These are phyloP conservation scores for Bolboschoenoplectus hybrid DNA, from an alignment of 202 grass and related monocot genomes.

Conservation along the genomic window DNA sequence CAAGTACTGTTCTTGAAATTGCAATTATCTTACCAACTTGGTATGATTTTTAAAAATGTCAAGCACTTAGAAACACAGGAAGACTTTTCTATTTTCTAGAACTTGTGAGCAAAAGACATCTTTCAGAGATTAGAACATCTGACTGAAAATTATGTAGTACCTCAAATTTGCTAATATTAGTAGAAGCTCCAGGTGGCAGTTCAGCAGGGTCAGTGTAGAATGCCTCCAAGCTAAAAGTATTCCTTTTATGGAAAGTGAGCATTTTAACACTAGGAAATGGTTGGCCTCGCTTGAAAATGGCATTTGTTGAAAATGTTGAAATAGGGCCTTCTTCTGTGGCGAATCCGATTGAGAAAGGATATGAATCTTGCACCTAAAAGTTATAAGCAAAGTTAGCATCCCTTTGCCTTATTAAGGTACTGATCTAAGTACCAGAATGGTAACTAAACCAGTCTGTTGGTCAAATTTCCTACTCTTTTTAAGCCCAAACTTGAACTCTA, in stretches of 20 bases:
- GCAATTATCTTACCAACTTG: not conserved
- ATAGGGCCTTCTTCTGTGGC: constrained; percentile 64
- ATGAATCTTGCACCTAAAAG: constrained; percentile 85
- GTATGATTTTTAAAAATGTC: constrained; percentile 13
- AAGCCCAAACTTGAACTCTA: not conserved
- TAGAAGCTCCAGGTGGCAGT: constrained; percentile 61
- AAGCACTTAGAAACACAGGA: not conserved
- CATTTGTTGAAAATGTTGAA: constrained; percentile 53
- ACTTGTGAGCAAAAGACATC: not conserved
- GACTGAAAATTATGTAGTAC: constrained; percentile 44
- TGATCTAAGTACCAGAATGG: not conserved
- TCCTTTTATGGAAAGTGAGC: constrained; percentile 56
- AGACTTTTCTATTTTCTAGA: not conserved
- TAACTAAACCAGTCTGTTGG: not conserved
- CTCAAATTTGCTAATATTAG: constrained; percentile 80
- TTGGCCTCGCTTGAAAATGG: constrained; percentile 69
- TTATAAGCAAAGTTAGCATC: constrained; percentile 8
- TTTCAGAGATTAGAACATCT: not conserved
- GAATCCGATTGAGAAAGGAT: constrained; percentile 77
- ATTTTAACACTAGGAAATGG: constrained; percentile 88
- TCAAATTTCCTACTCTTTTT: constrained; percentile 6
- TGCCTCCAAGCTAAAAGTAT: constrained; percentile 70
- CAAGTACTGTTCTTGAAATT: not conserved
- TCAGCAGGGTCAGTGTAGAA: constrained; percentile 80
- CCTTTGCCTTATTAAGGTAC: not conserved